Conservation (phyloP, 768 basidiomycete species). For the Auricularia heimuer region DNA sequence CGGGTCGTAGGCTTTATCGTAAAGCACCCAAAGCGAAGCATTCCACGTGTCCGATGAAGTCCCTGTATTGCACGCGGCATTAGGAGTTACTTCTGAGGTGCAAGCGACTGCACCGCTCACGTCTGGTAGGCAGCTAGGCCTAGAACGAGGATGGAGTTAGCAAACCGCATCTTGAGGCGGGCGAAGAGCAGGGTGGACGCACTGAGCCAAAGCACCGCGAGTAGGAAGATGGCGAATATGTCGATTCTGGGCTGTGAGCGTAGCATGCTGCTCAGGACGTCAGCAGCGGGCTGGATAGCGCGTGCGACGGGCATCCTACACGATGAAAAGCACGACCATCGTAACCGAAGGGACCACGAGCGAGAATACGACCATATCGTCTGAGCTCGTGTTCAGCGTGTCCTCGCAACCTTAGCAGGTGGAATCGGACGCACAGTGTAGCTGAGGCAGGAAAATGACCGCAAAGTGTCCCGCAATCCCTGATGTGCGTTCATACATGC, state of each 20-base stretch:
- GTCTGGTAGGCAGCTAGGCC: too few species aligned
- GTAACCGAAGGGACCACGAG: conserved; percentile 57
- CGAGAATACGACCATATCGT: conserved; percentile 46
- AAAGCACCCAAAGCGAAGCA: conserved; percentile 38
- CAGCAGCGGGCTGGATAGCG: conserved; percentile 6
- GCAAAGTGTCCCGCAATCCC: conserved; percentile 54
- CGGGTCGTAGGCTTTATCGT: background rate
- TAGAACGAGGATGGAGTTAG: background rate
- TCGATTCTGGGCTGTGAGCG: conserved; percentile 64
- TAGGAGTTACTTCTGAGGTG: too few species aligned
- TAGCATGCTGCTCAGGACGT: conserved; percentile 38
- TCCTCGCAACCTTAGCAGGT: background rate
- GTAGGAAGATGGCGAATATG: conserved; percentile 39
- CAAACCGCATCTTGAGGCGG: conserved; percentile 2
- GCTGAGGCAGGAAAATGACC: conserved; percentile 50
- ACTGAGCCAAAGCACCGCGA: conserved; percentile 65
- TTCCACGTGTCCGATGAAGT: conserved; percentile 56
- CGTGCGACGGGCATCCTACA: conserved; percentile 29
- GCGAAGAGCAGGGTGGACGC: conserved; percentile 17
- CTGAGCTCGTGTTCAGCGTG: background rate
- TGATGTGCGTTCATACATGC: background rate
- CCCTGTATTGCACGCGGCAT: conserved; percentile 29
- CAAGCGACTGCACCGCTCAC: too few species aligned
- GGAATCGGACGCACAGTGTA: conserved; percentile 40
- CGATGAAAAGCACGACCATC: conserved; percentile 48